Evolutionary conservation across 805 yeast genomes (phyloP).

Genomic region (Kodamaea neixiangensis): DNA sequence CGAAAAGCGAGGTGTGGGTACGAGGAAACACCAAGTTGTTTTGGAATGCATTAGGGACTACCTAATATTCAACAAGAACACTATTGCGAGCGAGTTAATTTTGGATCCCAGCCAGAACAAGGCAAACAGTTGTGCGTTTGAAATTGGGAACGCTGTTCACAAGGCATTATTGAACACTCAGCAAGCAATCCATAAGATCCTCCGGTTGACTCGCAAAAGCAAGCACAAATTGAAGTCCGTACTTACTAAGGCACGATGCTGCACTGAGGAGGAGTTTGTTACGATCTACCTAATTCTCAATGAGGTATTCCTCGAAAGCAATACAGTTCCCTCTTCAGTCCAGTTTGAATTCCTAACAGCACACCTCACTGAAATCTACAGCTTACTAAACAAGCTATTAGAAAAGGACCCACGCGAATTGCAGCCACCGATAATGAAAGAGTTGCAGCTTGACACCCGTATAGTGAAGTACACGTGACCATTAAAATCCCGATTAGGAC

Average conservation of each 20-base stretch:
- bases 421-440: conserved; percentile 1
- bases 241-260: neutral
- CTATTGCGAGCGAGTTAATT: neutral
- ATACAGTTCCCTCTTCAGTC: conserved; percentile 17
- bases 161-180: neutral
- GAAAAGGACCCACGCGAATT: neutral
- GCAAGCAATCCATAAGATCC: neutral
- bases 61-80: conserved; percentile 5
- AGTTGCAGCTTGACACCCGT: neutral
- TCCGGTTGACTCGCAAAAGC: too few relatives aligned
- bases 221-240: neutral
- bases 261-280: conserved; percentile 12
- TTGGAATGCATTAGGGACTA: conserved; percentile 6
- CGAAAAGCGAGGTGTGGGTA: neutral
- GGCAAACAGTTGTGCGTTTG: neutral
- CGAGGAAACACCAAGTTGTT: neutral
- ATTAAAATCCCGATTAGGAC: neutral
- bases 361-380: conserved; percentile 9
- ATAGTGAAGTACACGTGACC: neutral
- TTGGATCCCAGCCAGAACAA: neutral
- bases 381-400: neutral
- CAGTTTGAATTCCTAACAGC: conserved; percentile 18
- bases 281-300: conserved; percentile 17
- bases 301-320: conserved; percentile 15
- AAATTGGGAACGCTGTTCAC: neutral